These are phyloP conservation scores for Candida sp. DNA, from an alignment of 1,139 yeast genomes.

Conservation along the genomic window DNA sequence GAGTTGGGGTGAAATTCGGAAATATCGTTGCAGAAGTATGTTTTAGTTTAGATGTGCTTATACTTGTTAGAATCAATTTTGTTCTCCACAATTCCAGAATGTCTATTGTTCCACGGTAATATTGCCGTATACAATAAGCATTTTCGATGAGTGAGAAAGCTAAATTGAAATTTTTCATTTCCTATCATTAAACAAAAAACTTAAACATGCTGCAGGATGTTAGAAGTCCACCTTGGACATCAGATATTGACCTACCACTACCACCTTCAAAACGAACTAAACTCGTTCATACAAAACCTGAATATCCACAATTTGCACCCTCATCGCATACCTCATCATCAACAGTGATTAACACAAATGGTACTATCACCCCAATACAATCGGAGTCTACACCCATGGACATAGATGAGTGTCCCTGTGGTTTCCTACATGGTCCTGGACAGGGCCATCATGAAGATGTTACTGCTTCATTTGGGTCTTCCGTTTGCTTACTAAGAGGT, in stretches of 20 bases:
- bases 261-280: constrained; percentile 1
- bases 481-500: constrained; percentile 26
- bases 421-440: constrained; percentile 35
- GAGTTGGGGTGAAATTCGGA: too few species aligned
- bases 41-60: too few species aligned
- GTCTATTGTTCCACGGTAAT: background rate
- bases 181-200: background rate
- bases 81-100: background rate
- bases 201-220: background rate
- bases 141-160: background rate
- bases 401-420: constrained; percentile 26
- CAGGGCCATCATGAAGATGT: constrained; percentile 25
- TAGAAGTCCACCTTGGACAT: background rate
- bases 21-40: too few species aligned
- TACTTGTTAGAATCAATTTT: too few species aligned
- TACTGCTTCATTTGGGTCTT: constrained; percentile 27
- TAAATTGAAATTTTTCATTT: background rate
- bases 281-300: background rate
- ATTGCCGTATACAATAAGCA: background rate
- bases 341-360: background rate
- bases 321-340: background rate
- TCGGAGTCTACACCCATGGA: constrained; percentile 1
- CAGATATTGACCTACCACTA: background rate
- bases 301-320: background rate
- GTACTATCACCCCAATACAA: constrained; percentile 1